Evolutionary conservation across 2,329 filamentous ascomycete species (phyloP).

Genomic region (Pseudonectria foliicola): DNA sequence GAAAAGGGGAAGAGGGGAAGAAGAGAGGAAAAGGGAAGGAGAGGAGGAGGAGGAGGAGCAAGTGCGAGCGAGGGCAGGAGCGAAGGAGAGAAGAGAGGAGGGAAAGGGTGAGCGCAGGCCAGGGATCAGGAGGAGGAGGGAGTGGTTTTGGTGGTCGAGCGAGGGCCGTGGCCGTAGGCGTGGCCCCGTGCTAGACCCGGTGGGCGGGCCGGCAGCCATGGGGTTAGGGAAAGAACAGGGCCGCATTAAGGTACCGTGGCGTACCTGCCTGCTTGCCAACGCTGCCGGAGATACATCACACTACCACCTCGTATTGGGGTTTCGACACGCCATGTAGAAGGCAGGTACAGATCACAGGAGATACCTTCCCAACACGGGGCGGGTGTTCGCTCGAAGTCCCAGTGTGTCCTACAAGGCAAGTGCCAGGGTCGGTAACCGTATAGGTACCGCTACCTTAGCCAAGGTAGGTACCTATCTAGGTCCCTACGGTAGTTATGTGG

Average conservation of each 20-base stretch:
- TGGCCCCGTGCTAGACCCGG: not conserved
- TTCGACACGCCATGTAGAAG: slow-evolving; percentile 5
- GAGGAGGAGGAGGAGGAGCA: slow-evolving; percentile 21
- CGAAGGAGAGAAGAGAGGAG: slow-evolving; percentile 18
- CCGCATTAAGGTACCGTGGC: too few relatives aligned
- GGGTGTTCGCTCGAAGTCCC: too few relatives aligned
- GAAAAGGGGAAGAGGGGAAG: slow-evolving; percentile 19
- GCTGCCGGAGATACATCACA: too few relatives aligned
- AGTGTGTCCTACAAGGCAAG: too few relatives aligned
- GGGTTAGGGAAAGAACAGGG: slow-evolving; percentile 12
- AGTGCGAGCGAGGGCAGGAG: slow-evolving; percentile 13
- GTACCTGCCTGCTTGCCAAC: too few relatives aligned
- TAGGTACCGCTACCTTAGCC: too few relatives aligned
- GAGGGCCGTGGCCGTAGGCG: slow-evolving; percentile 8
- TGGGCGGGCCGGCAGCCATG: slow-evolving; percentile 1
- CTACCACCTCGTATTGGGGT: too few relatives aligned
- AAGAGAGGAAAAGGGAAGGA: slow-evolving; percentile 22
- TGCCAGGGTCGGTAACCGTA: too few relatives aligned
- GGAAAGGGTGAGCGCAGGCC: slow-evolving; percentile 18
- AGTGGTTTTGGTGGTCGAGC: slow-evolving; percentile 12
- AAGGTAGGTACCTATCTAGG: too few relatives aligned
- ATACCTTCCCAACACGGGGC: too few relatives aligned
- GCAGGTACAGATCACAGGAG: slow-evolving; percentile 17
- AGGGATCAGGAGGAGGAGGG: slow-evolving; percentile 18
- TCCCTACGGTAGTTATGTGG: too few relatives aligned